phyloP scores from a whole-genome alignment of 345 rosid genomes.

The Pugionium dolabratum region DNA sequence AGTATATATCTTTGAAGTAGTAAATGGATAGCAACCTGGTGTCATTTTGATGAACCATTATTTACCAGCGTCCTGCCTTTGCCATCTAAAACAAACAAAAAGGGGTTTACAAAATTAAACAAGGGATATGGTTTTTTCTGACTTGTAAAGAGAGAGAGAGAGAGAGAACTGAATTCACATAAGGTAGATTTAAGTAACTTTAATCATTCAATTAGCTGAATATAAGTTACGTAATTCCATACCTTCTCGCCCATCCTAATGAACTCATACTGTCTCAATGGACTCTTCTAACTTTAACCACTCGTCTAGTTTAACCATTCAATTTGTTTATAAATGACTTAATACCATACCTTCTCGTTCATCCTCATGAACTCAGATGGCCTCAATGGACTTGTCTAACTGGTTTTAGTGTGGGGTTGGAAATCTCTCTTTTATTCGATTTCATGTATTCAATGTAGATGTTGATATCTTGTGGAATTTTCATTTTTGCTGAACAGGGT shows the following conservation, averaged over 20 bases:
- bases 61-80: slow-evolving; percentile 3
- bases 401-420: neutral
- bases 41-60: slow-evolving; percentile 5
- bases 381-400: neutral
- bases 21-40: neutral
- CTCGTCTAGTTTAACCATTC: too few species aligned
- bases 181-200: slow-evolving; percentile 22
- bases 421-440: neutral
- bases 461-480: slow-evolving; percentile 20
- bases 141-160: neutral
- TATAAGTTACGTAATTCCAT: neutral
- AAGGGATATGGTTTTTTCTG: slow-evolving; percentile 3
- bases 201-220: slow-evolving; percentile 1
- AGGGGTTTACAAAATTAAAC: neutral
- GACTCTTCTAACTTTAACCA: neutral
- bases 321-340: too few species aligned
- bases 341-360: slow-evolving; percentile 10
- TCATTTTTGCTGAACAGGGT: slow-evolving; percentile 56
- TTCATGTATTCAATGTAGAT: slow-evolving; percentile 7
- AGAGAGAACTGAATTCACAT: slow-evolving; percentile 11
- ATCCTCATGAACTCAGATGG: neutral
- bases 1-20: neutral
- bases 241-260: slow-evolving; percentile 4
- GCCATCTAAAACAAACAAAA: slow-evolving; percentile 3
- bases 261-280: slow-evolving; percentile 1